Evolutionary conservation across 2,329 filamentous ascomycete species (phyloP).

Genomic region (Acrocalymma vagum): DNA sequence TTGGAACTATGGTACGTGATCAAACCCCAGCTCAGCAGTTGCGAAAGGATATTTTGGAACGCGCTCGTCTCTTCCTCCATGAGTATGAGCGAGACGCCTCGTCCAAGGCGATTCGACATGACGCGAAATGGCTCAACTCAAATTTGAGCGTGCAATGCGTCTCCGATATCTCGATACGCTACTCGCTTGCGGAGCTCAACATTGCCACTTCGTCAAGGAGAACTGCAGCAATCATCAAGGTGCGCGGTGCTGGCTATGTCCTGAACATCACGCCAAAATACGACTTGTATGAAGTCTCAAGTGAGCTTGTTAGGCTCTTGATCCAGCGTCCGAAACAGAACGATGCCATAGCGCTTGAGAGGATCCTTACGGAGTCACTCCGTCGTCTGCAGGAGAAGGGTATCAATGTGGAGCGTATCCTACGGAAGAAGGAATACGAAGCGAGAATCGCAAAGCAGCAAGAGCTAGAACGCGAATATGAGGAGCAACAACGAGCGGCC

Average conservation of each 20-base stretch:
- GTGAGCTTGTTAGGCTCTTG: constrained; percentile 82
- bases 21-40: constrained; percentile 75
- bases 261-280: constrained; percentile 81
- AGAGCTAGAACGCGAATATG: constrained; percentile 74
- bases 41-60: constrained; percentile 83
- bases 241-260: constrained; percentile 71
- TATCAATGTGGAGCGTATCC: constrained; percentile 95
- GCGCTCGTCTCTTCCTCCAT: constrained; percentile 88
- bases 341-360: constrained; percentile 89
- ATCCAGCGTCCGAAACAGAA: constrained; percentile 85
- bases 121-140: constrained; percentile 89
- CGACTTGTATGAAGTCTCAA: constrained; percentile 92
- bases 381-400: constrained; percentile 84
- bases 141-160: constrained; percentile 82
- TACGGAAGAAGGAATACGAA: constrained; percentile 87
- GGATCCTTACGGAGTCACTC: constrained; percentile 85
- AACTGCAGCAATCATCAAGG: constrained; percentile 77
- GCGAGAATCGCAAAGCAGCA: constrained; percentile 85
- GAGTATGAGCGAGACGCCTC: constrained; percentile 75
- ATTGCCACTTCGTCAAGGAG: constrained; percentile 55
- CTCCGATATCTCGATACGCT: constrained; percentile 77
- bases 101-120: constrained; percentile 74
- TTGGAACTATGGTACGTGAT: constrained; percentile 72
- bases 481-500: constrained; percentile 59
- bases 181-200: constrained; percentile 75